phyloP scores from a whole-genome alignment of 257 asterid species.

The Nicotiana tomentosiformis region DNA sequence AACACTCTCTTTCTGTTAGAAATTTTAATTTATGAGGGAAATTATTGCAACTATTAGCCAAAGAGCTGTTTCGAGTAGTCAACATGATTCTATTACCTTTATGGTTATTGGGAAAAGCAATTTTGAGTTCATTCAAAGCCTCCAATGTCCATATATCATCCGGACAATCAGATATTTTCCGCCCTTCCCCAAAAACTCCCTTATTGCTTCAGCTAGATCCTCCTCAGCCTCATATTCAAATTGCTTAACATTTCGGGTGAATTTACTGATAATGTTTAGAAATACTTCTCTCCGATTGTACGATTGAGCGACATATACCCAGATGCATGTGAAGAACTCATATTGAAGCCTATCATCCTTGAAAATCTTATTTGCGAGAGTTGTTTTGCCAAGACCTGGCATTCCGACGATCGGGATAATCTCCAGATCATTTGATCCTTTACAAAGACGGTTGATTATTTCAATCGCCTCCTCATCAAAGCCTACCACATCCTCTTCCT shows the following conservation, averaged over 20 bases:
- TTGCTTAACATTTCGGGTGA: not conserved
- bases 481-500: constrained; percentile 27
- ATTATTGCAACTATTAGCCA: constrained; percentile 19
- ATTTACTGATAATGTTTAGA: not conserved
- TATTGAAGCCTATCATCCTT: constrained; percentile 1
- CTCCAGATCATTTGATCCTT: constrained; percentile 10
- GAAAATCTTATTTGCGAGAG: constrained; percentile 25
- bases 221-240: not conserved
- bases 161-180: constrained; percentile 30
- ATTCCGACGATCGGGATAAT: constrained; percentile 23
- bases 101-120: constrained; percentile 19
- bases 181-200: not conserved
- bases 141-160: constrained; percentile 39
- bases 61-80: constrained; percentile 29
- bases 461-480: constrained; percentile 13
- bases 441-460: constrained; percentile 13
- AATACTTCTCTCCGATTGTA: not conserved
- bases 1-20: constrained; percentile 19
- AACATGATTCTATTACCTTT: constrained; percentile 26
- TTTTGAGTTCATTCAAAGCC: constrained; percentile 18
- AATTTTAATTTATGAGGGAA: constrained; percentile 22
- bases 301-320: not conserved
- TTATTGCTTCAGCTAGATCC: not conserved
- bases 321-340: constrained; percentile 3
- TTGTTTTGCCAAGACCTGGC: constrained; percentile 37